Conservation (phyloP, 2,329 filamentous ascomycete species). For the Phialophora chinensis region DNA sequence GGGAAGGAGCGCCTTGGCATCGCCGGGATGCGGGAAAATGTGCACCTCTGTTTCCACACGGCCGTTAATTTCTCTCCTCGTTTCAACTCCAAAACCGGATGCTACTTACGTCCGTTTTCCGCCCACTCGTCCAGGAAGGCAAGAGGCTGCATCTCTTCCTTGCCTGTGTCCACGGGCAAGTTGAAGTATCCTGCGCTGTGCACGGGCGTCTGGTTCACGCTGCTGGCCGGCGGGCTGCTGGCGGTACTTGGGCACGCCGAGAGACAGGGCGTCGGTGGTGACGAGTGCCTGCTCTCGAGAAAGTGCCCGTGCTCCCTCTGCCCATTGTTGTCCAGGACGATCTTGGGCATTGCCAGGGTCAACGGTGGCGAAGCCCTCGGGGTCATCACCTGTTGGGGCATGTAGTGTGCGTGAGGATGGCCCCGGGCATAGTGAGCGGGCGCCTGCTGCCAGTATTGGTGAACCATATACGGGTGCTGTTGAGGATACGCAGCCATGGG, state of each 20-base stretch:
- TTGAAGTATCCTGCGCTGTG: conserved; percentile 39
- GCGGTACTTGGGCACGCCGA: conserved; percentile 83
- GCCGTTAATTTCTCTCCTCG: background rate
- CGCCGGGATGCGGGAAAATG: conserved; percentile 40
- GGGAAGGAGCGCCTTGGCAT: conserved; percentile 40
- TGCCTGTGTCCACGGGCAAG: conserved; percentile 35
- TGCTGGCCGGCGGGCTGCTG: conserved; percentile 80
- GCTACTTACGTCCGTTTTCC: conserved; percentile 39
- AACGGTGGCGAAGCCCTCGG: conserved; percentile 77
- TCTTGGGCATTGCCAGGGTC: conserved; percentile 62
- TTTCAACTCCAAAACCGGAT: conserved; percentile 17
- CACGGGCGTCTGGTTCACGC: conserved; percentile 49
- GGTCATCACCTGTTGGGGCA: conserved; percentile 59
- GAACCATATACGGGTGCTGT: conserved; percentile 44
- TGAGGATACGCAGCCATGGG: conserved; percentile 48
- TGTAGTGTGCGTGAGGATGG: conserved; percentile 49
- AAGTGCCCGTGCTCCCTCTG: conserved; percentile 39
- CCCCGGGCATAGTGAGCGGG: conserved; percentile 59
- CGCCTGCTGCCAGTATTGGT: conserved; percentile 46
- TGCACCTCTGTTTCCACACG: conserved; percentile 36
- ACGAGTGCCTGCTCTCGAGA: conserved; percentile 58
- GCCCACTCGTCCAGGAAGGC: conserved; percentile 36
- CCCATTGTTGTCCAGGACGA: conserved; percentile 36
- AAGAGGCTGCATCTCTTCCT: conserved; percentile 38
- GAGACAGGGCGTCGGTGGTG: conserved; percentile 84